phyloP scores from a whole-genome alignment of 768 basidiomycete genomes.

The Auricularia cornea region DNA sequence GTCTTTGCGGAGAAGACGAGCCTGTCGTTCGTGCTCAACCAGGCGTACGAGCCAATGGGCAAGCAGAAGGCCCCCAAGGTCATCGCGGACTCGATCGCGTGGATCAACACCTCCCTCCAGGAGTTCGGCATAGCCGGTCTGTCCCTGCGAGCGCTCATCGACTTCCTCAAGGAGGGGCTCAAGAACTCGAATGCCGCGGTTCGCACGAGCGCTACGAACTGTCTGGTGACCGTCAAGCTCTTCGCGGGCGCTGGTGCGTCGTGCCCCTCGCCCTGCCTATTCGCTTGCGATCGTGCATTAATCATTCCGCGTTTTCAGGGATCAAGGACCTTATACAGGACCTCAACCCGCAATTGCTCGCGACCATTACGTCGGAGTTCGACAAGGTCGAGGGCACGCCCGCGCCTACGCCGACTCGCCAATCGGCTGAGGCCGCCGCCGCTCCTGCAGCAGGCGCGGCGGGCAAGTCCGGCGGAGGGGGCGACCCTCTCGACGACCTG shows the following conservation, averaged over 20 bases:
- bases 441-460: slow-evolving; percentile 34
- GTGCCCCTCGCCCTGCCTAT: background rate
- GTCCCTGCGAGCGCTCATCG: slow-evolving; percentile 74
- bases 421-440: slow-evolving; percentile 64
- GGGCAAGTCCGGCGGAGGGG: slow-evolving; percentile 29
- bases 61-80: slow-evolving; percentile 98
- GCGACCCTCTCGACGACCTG: slow-evolving; percentile 83
- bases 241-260: slow-evolving; percentile 83
- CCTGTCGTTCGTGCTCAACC: slow-evolving; percentile 85
- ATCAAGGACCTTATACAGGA: slow-evolving; percentile 91
- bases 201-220: slow-evolving; percentile 87
- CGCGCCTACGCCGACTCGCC: slow-evolving; percentile 69
- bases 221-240: slow-evolving; percentile 81
- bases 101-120: slow-evolving; percentile 76
- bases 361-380: slow-evolving; percentile 86
- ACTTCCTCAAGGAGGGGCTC: slow-evolving; percentile 78
- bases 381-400: slow-evolving; percentile 78
- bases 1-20: slow-evolving; percentile 88
- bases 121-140: slow-evolving; percentile 92
- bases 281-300: background rate
- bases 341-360: slow-evolving; percentile 85
- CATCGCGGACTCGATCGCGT: slow-evolving; percentile 79
- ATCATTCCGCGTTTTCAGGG: slow-evolving; percentile 35
- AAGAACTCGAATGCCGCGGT: slow-evolving; percentile 94
- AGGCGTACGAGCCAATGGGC: slow-evolving; percentile 87